A percentile compares a stretch with the other conserved stretches of the same genome.
Conservation (phyloP, 2,329 filamentous ascomycete species). For the Karstenula rhodostoma region DNA sequence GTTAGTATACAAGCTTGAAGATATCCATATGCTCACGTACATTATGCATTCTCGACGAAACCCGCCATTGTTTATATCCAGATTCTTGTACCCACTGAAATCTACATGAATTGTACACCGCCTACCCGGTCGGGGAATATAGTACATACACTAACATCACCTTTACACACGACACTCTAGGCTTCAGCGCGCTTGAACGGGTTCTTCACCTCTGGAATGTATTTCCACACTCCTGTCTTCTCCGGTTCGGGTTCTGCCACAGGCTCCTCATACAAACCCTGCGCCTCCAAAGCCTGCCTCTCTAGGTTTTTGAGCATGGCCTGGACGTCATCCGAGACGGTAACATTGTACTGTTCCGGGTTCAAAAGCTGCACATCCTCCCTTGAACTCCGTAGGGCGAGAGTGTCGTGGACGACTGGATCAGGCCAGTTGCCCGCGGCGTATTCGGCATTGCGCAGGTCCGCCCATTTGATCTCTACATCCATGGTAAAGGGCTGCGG, state of each 20-base stretch:
- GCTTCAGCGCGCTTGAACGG: conserved; percentile 29
- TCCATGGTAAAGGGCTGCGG: conserved; percentile 36
- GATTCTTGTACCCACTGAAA: neutral
- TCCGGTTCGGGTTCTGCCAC: conserved; percentile 12
- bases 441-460: conserved; percentile 44
- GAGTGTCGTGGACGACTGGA: conserved; percentile 31
- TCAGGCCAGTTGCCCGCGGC: conserved; percentile 32
- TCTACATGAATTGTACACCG: conserved; percentile 12
- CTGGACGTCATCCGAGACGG: conserved; percentile 28
- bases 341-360: conserved; percentile 30
- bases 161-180: conserved; percentile 12
- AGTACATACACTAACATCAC: conserved; percentile 7
- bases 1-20: neutral
- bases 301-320: conserved; percentile 24
- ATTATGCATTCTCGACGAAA: neutral
- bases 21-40: neutral
- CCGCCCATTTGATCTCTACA: conserved; percentile 44
- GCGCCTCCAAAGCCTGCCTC: conserved; percentile 13
- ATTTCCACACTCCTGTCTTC: conserved; percentile 25
- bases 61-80: neutral
- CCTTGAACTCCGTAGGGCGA: conserved; percentile 25
- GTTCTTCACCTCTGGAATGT: conserved; percentile 25
- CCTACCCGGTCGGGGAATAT: conserved; percentile 6
- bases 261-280: conserved; percentile 6
- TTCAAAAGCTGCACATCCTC: conserved; percentile 24